These are phyloP conservation scores for Russula brevipes DNA, from an alignment of 768 basidiomycete species.

Conservation along the genomic window DNA sequence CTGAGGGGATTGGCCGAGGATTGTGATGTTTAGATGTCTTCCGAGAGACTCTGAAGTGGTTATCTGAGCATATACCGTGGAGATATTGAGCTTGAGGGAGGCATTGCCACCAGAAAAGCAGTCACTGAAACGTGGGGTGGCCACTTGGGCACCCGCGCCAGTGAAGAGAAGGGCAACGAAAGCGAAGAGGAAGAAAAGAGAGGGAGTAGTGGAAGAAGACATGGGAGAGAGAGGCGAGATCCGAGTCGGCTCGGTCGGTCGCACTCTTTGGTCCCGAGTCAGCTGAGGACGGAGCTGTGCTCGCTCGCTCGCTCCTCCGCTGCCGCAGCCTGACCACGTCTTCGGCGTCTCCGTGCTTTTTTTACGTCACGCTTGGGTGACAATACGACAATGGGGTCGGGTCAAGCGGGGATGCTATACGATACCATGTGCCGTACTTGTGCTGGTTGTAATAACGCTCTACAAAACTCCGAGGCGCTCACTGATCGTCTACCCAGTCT, in stretches of 20 bases:
- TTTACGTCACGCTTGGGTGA: no score
- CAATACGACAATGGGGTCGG: no score
- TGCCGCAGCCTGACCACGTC: no score
- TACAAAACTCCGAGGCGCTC: background rate
- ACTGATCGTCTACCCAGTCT: slow-evolving; percentile 23
- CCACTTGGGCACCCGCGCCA: slow-evolving; percentile 15
- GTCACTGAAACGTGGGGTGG: slow-evolving; percentile 50
- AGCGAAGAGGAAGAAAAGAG: background rate
- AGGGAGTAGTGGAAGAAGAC: background rate
- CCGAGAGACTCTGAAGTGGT: slow-evolving; percentile 41
- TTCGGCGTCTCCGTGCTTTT: no score
- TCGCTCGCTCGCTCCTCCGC: no score
- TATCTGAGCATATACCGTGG: slow-evolving; percentile 70
- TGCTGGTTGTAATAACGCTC: no score
- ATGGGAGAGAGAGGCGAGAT: background rate
- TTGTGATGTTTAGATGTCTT: slow-evolving; percentile 60
- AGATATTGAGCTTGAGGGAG: slow-evolving; percentile 57
- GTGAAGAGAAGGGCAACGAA: slow-evolving; percentile 24
- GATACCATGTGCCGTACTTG: no score
- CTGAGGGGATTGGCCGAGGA: slow-evolving; percentile 60
- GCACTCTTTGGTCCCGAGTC: no score
- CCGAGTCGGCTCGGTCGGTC: no score
- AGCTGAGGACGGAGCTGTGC: no score
- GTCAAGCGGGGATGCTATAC: no score
- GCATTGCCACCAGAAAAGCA: slow-evolving; percentile 56